Percentiles rank a stretch among this genome's conserved stretches.
These are phyloP conservation scores for Volvox reticuliferus DNA, from an alignment of 139 green algal species.

Conservation along the genomic window DNA sequence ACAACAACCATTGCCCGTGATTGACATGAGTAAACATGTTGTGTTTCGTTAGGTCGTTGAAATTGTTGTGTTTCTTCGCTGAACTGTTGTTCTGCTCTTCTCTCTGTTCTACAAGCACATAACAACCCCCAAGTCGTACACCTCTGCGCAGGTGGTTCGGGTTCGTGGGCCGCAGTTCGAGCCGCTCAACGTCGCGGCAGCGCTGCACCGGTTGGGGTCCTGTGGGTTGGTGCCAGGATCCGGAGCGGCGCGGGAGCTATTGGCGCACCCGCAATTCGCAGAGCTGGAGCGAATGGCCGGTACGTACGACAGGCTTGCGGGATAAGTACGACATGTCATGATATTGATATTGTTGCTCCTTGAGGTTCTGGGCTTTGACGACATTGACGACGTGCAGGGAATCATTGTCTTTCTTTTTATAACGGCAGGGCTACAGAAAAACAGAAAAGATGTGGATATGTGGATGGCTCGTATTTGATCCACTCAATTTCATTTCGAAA, in stretches of 20 bases:
- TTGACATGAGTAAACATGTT: neutral
- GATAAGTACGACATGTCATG: neutral
- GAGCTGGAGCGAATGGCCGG: conserved; percentile 6
- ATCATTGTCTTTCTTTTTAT: neutral
- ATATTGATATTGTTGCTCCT: neutral
- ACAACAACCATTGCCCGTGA: no score
- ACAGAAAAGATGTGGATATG: neutral
- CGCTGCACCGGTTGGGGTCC: conserved; percentile 39
- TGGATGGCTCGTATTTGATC: neutral
- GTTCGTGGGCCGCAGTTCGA: conserved; percentile 21
- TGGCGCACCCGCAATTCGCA: neutral
- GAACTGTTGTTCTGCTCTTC: neutral
- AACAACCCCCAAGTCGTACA: neutral
- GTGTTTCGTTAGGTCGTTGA: neutral
- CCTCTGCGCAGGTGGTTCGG: neutral
- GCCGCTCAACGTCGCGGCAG: conserved; percentile 14
- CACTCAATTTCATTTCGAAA: neutral
- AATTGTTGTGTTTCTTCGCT: neutral
- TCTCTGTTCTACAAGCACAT: neutral
- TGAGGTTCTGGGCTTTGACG: neutral
- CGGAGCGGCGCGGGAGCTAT: neutral
- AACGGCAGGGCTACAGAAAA: no score
- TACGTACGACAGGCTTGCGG: neutral
- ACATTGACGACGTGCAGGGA: no score
- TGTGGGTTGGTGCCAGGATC: neutral